phyloP scores from a whole-genome alignment of 2,329 filamentous ascomycete genomes.

The Microcyclosporella mali region DNA sequence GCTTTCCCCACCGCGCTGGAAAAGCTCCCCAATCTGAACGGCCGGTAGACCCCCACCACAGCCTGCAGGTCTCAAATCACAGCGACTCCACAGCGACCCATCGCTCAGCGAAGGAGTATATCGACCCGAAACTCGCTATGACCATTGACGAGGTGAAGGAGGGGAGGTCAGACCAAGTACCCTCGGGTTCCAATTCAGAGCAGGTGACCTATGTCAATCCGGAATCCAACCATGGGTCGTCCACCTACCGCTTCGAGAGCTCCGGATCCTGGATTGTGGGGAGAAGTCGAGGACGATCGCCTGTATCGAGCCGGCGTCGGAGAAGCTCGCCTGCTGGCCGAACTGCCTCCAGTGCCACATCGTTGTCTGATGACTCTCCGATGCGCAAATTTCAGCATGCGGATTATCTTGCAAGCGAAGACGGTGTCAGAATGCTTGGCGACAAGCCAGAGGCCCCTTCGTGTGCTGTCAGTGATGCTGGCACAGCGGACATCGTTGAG shows the following conservation, averaged over 20 bases:
- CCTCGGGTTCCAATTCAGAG: conserved; percentile 15
- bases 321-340: conserved; percentile 32
- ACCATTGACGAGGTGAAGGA: conserved; percentile 38
- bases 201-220: conserved; percentile 30
- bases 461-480: no score
- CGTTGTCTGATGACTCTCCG: conserved; percentile 16
- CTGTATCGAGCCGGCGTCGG: conserved; percentile 27
- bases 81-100: conserved; percentile 34
- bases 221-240: conserved; percentile 38
- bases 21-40: conserved; percentile 6
- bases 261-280: conserved; percentile 41
- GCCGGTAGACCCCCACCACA: conserved; percentile 9
- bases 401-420: not conserved
- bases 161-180: not conserved
- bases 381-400: not conserved
- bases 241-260: conserved; percentile 39
- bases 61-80: conserved; percentile 30
- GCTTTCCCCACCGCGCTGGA: conserved; percentile 52
- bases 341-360: conserved; percentile 26
- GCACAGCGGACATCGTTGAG: no score
- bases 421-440: not conserved
- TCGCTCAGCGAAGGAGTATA: conserved; percentile 43
- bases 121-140: conserved; percentile 41
- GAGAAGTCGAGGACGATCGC: conserved; percentile 30
- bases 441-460: no score